Base-by-base conservation (phyloP, 768 basidiomycete genomes). In the Lentinus tigrinus region DNA sequence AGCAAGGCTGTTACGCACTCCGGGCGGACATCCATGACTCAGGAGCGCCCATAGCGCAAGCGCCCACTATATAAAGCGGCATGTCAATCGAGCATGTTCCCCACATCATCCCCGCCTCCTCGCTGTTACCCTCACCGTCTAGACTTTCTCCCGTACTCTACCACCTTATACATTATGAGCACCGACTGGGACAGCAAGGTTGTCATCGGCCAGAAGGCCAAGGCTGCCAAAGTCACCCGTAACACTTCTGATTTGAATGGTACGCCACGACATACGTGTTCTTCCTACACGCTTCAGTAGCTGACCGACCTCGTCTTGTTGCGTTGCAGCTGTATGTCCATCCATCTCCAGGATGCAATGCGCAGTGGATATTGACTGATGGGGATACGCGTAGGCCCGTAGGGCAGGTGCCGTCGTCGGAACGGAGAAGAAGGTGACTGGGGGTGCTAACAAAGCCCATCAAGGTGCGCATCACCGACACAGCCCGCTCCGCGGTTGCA, bases 401-500 rank as follows among this genome's bases (percentile, higher is more conserved):
- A 78, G 93, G 68, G 71, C 79, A 40, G 91, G 91, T 28, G 83
- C 87, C 46, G 86, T 91, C 60, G 87, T 94, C 34, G 82, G 84
- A 23, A 93, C 90, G 9, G 91, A 94, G 73, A 94, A 90, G 79
- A 93, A 93, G 67, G 71, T 84, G 3, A 74, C 83, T 14, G 78
- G 71, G 26, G 89, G 88, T 37, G 70, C 71, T 43, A 95, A 95
- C 80, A 95, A 92, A 74, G 85, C 85, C 28, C 86, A 87, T 69
- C 78, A 77, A 67, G 87, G 92, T 92, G 40, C 42, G 77, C 71
- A 23, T 26, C 63, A 23, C 58, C 53, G 38, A 39, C 31, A 37
- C 36, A 19, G 21, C 16, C 56, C 26, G 10, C 4, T 39, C n/a
- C 17, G 47, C 21, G 27, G 10, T 28, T 42, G 26, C 28, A 21